phyloP scores from a whole-genome alignment of 768 basidiomycete genomes.

The Mycena epipterygia region DNA sequence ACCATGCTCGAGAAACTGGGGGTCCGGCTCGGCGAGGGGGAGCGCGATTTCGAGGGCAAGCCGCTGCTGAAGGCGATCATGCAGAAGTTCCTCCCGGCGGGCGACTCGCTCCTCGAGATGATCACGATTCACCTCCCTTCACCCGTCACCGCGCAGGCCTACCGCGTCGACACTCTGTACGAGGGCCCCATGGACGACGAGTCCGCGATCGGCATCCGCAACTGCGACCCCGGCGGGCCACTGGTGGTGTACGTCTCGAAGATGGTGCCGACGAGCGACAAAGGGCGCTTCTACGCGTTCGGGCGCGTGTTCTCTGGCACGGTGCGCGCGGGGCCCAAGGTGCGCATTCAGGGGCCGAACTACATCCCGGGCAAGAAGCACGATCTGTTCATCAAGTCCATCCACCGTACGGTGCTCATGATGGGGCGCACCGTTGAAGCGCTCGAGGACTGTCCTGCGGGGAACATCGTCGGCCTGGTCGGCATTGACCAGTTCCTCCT shows the following conservation, averaged over 20 bases:
- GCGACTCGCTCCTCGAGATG: conserved; percentile 99
- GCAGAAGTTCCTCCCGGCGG: conserved; percentile 99
- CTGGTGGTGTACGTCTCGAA: conserved; percentile 99
- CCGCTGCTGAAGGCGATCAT: conserved; percentile 96
- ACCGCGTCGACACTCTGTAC: conserved; percentile 99
- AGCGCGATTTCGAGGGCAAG: conserved; percentile 95
- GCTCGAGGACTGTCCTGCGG: conserved; percentile 98
- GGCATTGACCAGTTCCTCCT: conserved; percentile 99
- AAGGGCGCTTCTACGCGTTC: conserved; percentile 99
- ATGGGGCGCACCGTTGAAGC: conserved; percentile 99
- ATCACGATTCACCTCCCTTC: conserved; percentile 99
- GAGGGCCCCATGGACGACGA: conserved; percentile 99
- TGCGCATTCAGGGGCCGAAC: conserved; percentile 99
- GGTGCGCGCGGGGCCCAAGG: conserved; percentile 95
- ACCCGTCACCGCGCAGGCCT: conserved; percentile 95
- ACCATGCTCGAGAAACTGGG: conserved; percentile 97
- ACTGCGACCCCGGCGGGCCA: conserved; percentile 96
- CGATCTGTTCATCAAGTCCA: conserved; percentile 96
- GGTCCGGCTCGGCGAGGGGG: conserved; percentile 86
- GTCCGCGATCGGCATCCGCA: conserved; percentile 97
- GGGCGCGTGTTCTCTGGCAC: conserved; percentile 99
- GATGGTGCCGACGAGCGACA: conserved; percentile 99
- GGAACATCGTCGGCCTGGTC: conserved; percentile 99
- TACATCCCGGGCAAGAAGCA: conserved; percentile 99
- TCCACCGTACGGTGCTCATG: conserved; percentile 99